phyloP scores from a whole-genome alignment of 2,329 filamentous ascomycete genomes.

The Ophiostoma sp. region DNA sequence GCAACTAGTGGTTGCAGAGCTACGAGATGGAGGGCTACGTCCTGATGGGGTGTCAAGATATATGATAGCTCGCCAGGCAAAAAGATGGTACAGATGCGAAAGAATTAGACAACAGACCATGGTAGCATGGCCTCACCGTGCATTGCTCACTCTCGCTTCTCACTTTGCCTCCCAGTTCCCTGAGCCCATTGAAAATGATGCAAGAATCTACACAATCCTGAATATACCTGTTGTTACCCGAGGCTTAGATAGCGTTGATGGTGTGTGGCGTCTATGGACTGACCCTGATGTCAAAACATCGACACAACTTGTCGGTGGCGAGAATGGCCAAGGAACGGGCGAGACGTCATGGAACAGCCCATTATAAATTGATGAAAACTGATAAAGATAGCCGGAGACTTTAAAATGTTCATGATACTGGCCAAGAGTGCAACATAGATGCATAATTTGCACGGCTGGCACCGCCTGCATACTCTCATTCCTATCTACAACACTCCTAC shows the following conservation, averaged over 20 bases:
- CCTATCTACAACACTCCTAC: not conserved
- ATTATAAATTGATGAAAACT: not conserved
- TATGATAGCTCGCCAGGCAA: not conserved
- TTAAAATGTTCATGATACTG: not conserved
- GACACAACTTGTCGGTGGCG: not conserved
- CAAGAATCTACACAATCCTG: not conserved
- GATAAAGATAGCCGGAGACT: not conserved
- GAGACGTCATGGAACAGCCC: not conserved
- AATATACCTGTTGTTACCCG: not conserved
- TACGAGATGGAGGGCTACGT: not conserved
- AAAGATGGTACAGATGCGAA: not conserved
- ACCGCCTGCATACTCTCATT: not conserved
- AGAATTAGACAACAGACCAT: not conserved
- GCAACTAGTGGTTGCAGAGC: not conserved
- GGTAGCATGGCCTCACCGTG: not conserved
- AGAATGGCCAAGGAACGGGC: not conserved
- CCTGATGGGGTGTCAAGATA: not conserved
- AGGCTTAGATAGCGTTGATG: not conserved
- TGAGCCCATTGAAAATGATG: not conserved
- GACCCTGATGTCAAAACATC: slow-evolving; percentile 6
- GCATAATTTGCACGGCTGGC: not conserved
- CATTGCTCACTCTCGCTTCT: not conserved
- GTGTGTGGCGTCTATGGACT: not conserved
- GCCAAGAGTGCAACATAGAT: not conserved
- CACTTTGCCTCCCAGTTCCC: not conserved